phyloP scores from a whole-genome alignment of 805 yeast species.

The Ogataea nitratoaversa region DNA sequence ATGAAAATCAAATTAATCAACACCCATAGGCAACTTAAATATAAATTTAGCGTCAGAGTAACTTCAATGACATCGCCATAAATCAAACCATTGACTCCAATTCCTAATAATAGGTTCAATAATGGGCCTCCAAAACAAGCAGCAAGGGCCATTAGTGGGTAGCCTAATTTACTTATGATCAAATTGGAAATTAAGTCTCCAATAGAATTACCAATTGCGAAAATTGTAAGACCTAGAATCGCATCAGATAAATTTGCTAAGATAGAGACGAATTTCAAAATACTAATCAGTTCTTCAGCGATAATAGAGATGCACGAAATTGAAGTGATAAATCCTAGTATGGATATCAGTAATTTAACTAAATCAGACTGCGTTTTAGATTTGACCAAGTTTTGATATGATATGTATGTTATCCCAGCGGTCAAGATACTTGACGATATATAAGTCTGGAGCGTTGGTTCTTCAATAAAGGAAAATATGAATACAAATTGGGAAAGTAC shows the following conservation, averaged over 20 bases:
- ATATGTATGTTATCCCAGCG: not conserved
- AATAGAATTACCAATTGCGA: conserved; percentile 88
- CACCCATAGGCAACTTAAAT: conserved; percentile 40
- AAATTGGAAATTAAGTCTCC: conserved; percentile 86
- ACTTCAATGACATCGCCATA: conserved; percentile 29
- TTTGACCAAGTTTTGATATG: conserved; percentile 18
- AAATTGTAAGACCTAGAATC: conserved; percentile 78
- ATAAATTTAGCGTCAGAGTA: conserved; percentile 33
- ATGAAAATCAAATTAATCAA: conserved; percentile 36
- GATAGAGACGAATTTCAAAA: conserved; percentile 57
- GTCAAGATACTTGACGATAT: conserved; percentile 6
- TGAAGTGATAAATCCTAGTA: conserved; percentile 62
- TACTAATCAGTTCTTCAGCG: conserved; percentile 66
- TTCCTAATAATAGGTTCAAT: conserved; percentile 69
- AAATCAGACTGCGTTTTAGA: conserved; percentile 17
- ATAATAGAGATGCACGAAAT: conserved; percentile 65
- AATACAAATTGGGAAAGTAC: conserved; percentile 20
- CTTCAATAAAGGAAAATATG: conserved; percentile 18
- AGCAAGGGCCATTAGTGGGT: conserved; percentile 86
- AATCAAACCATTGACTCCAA: conserved; percentile 70
- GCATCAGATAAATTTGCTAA: conserved; percentile 66
- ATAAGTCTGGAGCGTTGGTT: conserved; percentile 11
- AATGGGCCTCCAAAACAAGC: conserved; percentile 96
- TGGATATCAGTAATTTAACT: conserved; percentile 29
- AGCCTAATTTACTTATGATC: conserved; percentile 76